A percentile compares a stretch with the other conserved stretches of the same genome.
Conservation (phyloP, 345 rosid genomes). For the Salix suchowensis region DNA sequence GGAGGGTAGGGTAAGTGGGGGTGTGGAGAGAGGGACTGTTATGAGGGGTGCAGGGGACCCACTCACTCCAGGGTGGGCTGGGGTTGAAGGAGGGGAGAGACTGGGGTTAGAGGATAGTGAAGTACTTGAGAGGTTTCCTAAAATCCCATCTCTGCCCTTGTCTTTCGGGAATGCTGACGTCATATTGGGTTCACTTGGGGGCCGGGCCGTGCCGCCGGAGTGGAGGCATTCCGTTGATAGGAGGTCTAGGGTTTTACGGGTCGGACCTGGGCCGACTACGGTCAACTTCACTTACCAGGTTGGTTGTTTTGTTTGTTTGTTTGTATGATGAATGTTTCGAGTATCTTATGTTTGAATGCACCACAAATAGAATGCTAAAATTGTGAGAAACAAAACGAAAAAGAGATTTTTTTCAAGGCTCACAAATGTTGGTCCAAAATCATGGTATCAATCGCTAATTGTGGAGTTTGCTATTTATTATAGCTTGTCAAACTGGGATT, state of each 20-base stretch:
- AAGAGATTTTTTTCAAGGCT: not conserved
- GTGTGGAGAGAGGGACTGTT: conserved; percentile 90
- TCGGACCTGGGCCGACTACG: conserved; percentile 67
- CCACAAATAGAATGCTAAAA: not conserved
- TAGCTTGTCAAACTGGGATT: not conserved
- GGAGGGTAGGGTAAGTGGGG: conserved; percentile 37
- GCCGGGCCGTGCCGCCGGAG: conserved; percentile 46
- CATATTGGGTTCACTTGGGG: conserved; percentile 61
- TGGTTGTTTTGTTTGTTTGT: conserved; percentile 2
- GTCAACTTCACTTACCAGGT: conserved; percentile 84
- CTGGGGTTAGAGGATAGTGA: conserved; percentile 51
- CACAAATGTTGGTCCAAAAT: not conserved
- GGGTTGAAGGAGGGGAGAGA: conserved; percentile 64
- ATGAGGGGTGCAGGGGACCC: conserved; percentile 97
- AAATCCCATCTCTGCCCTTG: conserved; percentile 75
- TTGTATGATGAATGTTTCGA: not conserved
- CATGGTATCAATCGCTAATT: not conserved
- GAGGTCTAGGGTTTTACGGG: conserved; percentile 31
- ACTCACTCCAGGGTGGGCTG: conserved; percentile 85
- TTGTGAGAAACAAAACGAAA: not conserved
- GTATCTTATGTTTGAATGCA: not conserved
- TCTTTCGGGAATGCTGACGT: conserved; percentile 58
- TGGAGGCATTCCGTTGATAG: conserved; percentile 45
- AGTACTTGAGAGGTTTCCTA: conserved; percentile 59
- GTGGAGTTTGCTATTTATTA: not conserved